These are phyloP conservation scores for Kwoniella heveanensis DNA, from an alignment of 768 basidiomycete genomes.

Conservation along the genomic window DNA sequence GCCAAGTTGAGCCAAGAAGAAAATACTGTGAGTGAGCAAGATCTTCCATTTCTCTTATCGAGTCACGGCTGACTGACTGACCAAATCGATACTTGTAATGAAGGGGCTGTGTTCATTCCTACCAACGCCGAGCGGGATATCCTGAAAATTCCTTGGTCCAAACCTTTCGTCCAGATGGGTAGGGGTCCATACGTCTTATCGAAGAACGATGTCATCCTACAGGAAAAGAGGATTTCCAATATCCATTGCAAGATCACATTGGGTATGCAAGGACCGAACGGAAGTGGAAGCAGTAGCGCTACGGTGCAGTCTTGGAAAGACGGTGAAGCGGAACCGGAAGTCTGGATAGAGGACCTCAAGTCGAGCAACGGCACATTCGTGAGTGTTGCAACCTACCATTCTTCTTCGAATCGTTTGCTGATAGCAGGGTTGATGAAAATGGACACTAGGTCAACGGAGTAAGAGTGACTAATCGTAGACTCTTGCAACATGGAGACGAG, in stretches of 20 bases:
- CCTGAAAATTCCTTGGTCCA: slow-evolving; percentile 51
- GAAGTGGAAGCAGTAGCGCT: slow-evolving; percentile 19
- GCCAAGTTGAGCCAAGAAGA: slow-evolving; percentile 51
- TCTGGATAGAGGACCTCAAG: slow-evolving; percentile 54
- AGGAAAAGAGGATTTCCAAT: slow-evolving; percentile 49
- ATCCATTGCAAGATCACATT: slow-evolving; percentile 50
- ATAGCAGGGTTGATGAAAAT: no score
- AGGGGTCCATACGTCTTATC: slow-evolving; percentile 41
- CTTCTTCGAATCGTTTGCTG: no score
- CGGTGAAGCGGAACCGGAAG: slow-evolving; percentile 48
- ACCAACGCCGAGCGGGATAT: slow-evolving; percentile 43
- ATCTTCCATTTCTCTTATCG: neutral
- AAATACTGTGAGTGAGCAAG: slow-evolving; percentile 51
- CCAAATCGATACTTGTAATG: neutral
- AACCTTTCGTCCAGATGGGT: slow-evolving; percentile 44
- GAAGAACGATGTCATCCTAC: slow-evolving; percentile 48
- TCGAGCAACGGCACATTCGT: slow-evolving; percentile 75
- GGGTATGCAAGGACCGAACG: slow-evolving; percentile 38
- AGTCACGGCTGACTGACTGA: no score
- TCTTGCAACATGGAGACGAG: slow-evolving; percentile 79
- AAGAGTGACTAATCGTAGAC: slow-evolving; percentile 64
- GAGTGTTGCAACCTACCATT: no score
- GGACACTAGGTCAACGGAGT: slow-evolving; percentile 71
- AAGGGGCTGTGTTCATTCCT: slow-evolving; percentile 54
- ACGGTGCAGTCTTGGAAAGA: slow-evolving; percentile 41